Percentiles rank a stretch among this genome's conserved stretches.
These are phyloP conservation scores for Colletotrichum karsti DNA, from an alignment of 2,329 filamentous ascomycete genomes.

Conservation along the genomic window DNA sequence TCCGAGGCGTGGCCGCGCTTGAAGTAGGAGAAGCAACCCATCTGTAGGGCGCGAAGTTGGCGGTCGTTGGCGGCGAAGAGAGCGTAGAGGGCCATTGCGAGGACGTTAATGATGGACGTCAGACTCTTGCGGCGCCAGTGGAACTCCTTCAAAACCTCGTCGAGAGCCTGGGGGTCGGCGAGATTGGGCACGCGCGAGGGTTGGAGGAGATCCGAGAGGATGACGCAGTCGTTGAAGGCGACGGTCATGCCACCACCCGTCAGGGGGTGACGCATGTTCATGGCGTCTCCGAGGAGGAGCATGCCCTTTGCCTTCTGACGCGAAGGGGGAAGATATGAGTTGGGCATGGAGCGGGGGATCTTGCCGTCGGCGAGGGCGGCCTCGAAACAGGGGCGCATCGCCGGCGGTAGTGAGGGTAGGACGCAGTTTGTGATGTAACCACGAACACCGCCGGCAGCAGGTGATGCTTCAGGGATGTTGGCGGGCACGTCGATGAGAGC, in stretches of 20 bases:
- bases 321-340: constrained; percentile 87
- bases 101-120: constrained; percentile 92
- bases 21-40: constrained; percentile 95
- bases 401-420: constrained; percentile 77
- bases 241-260: constrained; percentile 99
- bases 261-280: constrained; percentile 99
- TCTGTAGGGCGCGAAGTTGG: constrained; percentile 82
- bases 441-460: constrained; percentile 82
- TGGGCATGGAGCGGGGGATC: constrained; percentile 88
- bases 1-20: constrained; percentile 78
- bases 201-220: constrained; percentile 78
- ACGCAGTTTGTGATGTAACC: constrained; percentile 83
- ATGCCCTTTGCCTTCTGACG: constrained; percentile 68
- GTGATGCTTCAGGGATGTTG: constrained; percentile 75
- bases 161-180: constrained; percentile 71
- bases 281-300: constrained; percentile 88
- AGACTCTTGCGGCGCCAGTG: constrained; percentile 88
- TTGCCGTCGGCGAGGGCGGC: constrained; percentile 81
- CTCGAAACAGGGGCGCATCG: constrained; percentile 77
- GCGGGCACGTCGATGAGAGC: constrained; percentile 89
- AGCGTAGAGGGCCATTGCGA: constrained; percentile 92
- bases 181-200: constrained; percentile 76
- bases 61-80: constrained; percentile 88
- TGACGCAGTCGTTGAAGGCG: constrained; percentile 88
- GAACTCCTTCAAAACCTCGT: constrained; percentile 75